Evolutionary conservation across 2,329 filamentous ascomycete genomes (phyloP), one percentile per base, ranked within the genome.

Genomic region (Xylariaceae sp.): DNA sequence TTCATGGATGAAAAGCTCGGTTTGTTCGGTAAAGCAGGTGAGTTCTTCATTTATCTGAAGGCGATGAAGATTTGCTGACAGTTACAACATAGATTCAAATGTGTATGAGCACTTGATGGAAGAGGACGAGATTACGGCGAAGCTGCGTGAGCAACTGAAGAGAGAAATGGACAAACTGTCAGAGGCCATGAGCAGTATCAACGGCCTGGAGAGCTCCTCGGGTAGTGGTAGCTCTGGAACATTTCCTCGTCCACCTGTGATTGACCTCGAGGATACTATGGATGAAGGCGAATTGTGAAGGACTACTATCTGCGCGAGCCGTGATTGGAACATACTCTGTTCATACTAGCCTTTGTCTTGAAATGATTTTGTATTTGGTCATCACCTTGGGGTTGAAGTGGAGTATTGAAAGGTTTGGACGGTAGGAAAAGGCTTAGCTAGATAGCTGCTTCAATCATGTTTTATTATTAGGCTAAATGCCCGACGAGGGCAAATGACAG

Each of bases 71-170:
- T 29, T 39, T 26, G 10, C 35, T 58, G 8, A 58, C 9, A 24
- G 10, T 24, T 13, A 4, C 7, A 20, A 8, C 18, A 43, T 40
- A 69, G 66, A 65, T 5, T 63, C 66, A 9, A 68, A 65, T n/a
- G 37, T 73, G 2, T 81, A 75, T 51, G 66, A 70, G 45, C 67
- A 65, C 15, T 69, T 81, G 4, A 80, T 81, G 78, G 77, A 75
- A 18, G 79, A 81, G 48, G 77, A 81, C 46, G 63, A 69, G 2
- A 65, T 63, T 0, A 81, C 75, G 0, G 78, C 79, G 0, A 59
- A 58, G 4, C 69, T 66, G 43, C 70, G 79, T 1, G 70, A 75
- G 24, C 69, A 66, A 9, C 70, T 80, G 26, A 78, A 76, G 58
- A 60, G 62, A 2, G 76, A 80, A 54, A 69, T 70, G 41, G 68